A percentile compares a stretch with the other conserved stretches of the same genome.
These are phyloP conservation scores for Cyberlindnera lachancei DNA, from an alignment of 805 yeast species.

Conservation along the genomic window DNA sequence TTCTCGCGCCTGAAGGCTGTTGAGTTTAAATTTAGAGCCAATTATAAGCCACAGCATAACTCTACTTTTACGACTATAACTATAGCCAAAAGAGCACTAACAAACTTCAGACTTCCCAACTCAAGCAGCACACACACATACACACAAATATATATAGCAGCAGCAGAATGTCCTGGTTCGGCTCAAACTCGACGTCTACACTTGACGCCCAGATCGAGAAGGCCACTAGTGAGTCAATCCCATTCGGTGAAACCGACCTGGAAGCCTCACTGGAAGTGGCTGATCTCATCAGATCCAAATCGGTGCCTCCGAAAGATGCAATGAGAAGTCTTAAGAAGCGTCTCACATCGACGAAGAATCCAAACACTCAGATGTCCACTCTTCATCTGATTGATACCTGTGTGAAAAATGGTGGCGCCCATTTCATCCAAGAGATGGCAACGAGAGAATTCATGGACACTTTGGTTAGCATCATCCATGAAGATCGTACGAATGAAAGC, in stretches of 20 bases:
- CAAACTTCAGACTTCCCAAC: no score
- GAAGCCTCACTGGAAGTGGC: constrained; percentile 75
- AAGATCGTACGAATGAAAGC: constrained; percentile 35
- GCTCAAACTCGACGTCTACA: constrained; percentile 8
- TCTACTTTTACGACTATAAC: no score
- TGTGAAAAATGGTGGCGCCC: constrained; percentile 88
- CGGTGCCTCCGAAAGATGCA: constrained; percentile 70
- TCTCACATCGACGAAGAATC: constrained; percentile 56
- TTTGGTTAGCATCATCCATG: constrained; percentile 39
- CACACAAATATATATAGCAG: neutral
- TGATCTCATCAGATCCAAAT: constrained; percentile 77
- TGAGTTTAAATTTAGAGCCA: no score
- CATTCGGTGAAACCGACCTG: constrained; percentile 82
- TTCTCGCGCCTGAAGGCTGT: no score
- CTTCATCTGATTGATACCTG: constrained; percentile 78
- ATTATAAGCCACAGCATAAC: no score
- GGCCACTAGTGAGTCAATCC: constrained; percentile 87
- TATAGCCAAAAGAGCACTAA: no score
- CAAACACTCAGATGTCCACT: constrained; percentile 70
- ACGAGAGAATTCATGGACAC: constrained; percentile 84
- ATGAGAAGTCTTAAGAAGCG: constrained; percentile 80
- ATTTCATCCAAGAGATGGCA: constrained; percentile 71
- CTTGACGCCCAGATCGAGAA: constrained; percentile 54
- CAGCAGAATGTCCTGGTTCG: constrained; percentile 24
- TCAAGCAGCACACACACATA: neutral